Conservation (phyloP, 2,329 filamentous ascomycete genomes). For the Penicillium capsulatum region DNA sequence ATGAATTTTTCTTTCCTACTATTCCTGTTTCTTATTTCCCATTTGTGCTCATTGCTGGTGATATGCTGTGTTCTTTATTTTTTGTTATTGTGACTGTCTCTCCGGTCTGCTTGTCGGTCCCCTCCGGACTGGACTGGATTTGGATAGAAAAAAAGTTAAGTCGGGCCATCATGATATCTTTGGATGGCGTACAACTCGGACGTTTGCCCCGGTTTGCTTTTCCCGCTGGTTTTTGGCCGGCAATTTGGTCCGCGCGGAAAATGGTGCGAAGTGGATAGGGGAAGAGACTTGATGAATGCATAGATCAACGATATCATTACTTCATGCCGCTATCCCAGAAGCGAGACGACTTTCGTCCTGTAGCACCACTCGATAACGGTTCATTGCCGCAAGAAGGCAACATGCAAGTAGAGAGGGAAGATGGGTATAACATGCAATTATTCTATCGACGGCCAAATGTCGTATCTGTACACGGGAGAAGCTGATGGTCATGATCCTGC, state of each 20-base stretch:
- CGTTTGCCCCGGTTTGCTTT: conserved; percentile 22
- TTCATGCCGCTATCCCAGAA: no score
- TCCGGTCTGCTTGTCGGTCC: conserved; percentile 12
- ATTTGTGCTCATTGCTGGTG: conserved; percentile 18
- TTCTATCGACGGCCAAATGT: conserved; percentile 17
- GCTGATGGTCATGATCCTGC: neutral
- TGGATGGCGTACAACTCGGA: conserved; percentile 25
- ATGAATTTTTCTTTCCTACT: conserved; percentile 27
- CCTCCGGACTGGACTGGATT: conserved; percentile 12
- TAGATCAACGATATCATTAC: conserved; percentile 18
- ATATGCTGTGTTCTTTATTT: conserved; percentile 13
- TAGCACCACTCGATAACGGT: neutral
- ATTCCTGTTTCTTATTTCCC: conserved; percentile 18
- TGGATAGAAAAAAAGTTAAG: conserved; percentile 18
- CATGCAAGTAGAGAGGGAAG: conserved; percentile 7
- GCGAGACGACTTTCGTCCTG: no score
- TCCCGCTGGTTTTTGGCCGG: conserved; percentile 11
- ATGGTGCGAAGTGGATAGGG: conserved; percentile 20
- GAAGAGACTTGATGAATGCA: conserved; percentile 28
- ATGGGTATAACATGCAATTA: conserved; percentile 27
- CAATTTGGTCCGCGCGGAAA: conserved; percentile 13
- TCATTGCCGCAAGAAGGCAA: neutral
- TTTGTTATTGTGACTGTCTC: conserved; percentile 10
- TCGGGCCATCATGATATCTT: conserved; percentile 22
- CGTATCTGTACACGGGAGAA: conserved; percentile 18